Base-by-base conservation (phyloP, 2,329 filamentous ascomycete species). In the Ceratocystis papillata region DNA sequence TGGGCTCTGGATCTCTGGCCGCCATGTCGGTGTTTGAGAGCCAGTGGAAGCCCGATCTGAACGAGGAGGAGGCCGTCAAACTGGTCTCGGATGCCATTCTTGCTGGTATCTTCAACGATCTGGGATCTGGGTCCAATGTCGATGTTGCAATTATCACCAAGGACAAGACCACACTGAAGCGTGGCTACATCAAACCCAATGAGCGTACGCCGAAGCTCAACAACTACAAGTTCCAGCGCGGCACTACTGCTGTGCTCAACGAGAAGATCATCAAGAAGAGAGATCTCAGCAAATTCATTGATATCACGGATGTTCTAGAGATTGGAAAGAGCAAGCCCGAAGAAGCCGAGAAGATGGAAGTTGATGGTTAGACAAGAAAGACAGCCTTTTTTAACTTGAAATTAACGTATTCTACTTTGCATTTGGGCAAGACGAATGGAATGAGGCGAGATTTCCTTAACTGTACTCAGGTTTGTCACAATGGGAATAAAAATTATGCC, bases 11-110 rank as follows among this genome's bases (percentile, higher is more conserved):
- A 70, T 96, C 90, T 61, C 81, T 99, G 71, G 94, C 94, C 33
- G 94, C 94, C 74, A 99, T 99, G 94, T 90, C 89, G 41, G 89
- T 99, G 63, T 99, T 99, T 74, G 94, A 99, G 81, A 95, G 92
- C 62, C 87, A 87, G 78, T 99, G 95, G 95, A 90, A 92, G 82
- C 79, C 85, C 6, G 79, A 85, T 68, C 76, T 96, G 75, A 87
- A 83, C 69, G 81, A 84, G 71, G 88, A 95, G 46, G 89, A 89
- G 62, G 92, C 92, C n/a, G 80, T 96, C 68, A 85, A 87, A 73
- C 80, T 96, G 69, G 87, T 87, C 74, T 83, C 88, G 66, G 87
- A 96, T 71, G 93, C 93, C 60, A 96, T 99, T 73, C 81, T 91
- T 79, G 88, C 95, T 10, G 94, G 94, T 86, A 96, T 99, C 78